Evolutionary conservation across 2,329 filamentous ascomycete species (phyloP).

Genomic region (Venturia effusa): DNA sequence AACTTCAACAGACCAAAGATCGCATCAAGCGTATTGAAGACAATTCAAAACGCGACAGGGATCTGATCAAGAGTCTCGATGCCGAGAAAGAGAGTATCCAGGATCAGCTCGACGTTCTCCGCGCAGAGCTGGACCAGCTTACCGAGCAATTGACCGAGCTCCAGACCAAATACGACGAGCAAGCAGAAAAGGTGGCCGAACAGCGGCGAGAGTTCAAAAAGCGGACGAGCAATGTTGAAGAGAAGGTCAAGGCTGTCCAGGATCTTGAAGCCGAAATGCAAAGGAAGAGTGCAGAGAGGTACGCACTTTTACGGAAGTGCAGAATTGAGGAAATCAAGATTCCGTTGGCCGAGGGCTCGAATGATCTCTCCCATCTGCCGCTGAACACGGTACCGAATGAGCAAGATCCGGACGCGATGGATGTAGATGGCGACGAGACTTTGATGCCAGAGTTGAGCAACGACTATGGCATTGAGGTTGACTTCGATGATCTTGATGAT

Average conservation of each 20-base stretch:
- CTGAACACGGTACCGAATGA: constrained; percentile 64
- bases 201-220: constrained; percentile 73
- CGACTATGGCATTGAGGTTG: constrained; percentile 83
- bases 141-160: constrained; percentile 60
- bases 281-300: constrained; percentile 73
- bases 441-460: constrained; percentile 46
- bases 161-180: constrained; percentile 56
- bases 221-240: constrained; percentile 73
- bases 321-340: constrained; percentile 88
- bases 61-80: constrained; percentile 59
- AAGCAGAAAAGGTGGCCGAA: constrained; percentile 64
- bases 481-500: constrained; percentile 73
- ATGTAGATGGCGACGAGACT: constrained; percentile 55
- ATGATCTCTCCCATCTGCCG: constrained; percentile 66
- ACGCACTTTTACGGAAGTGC: constrained; percentile 74
- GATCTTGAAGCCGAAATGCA: constrained; percentile 77
- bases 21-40: constrained; percentile 60
- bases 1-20: constrained; percentile 56
- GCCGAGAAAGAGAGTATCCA: constrained; percentile 65
- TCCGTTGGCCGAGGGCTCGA: constrained; percentile 63
- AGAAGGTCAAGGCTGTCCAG: constrained; percentile 61
- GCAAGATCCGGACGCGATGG: constrained; percentile 78
- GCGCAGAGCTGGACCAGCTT: constrained; percentile 67
- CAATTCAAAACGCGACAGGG: constrained; percentile 54
- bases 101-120: constrained; percentile 58